Percentiles rank a stretch among this genome's conserved stretches.
These are phyloP conservation scores for Oxytropis ochrocephala DNA, from an alignment of 306 rosid species.

Conservation along the genomic window DNA sequence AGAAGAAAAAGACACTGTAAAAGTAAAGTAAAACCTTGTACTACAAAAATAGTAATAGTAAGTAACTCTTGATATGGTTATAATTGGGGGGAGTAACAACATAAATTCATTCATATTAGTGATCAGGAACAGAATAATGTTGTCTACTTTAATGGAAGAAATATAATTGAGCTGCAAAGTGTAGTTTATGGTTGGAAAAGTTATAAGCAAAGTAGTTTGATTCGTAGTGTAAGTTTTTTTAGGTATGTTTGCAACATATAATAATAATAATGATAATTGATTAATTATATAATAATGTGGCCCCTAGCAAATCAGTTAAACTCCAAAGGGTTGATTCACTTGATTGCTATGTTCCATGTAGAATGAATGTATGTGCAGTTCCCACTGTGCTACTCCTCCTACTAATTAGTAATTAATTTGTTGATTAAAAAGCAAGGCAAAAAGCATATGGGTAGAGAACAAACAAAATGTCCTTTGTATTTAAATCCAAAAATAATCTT, in stretches of 20 bases:
- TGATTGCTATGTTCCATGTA: constrained; percentile 36
- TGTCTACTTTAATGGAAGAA: constrained; percentile 38
- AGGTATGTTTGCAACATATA: constrained; percentile 26
- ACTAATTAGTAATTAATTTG: constrained; percentile 13
- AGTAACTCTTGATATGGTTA: not conserved
- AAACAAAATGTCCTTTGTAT: constrained; percentile 23
- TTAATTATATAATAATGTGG: constrained; percentile 26
- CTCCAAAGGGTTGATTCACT: constrained; percentile 19
- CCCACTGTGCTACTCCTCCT: constrained; percentile 25
- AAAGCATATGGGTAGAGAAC: constrained; percentile 29
- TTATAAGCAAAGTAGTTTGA: constrained; percentile 49
- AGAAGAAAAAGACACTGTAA: constrained; percentile 19
- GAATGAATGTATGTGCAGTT: constrained; percentile 31
- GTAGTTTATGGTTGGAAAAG: constrained; percentile 42
- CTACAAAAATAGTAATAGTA: constrained; percentile 7
- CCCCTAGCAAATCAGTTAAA: constrained; percentile 26
- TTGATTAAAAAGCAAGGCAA: constrained; percentile 36
- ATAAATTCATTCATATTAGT: constrained; percentile 18
- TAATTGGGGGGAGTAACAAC: constrained; percentile 15
- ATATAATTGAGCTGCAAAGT: constrained; percentile 26
- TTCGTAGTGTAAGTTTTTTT: constrained; percentile 6
- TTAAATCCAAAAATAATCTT: constrained; percentile 17
- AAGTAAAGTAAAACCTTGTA: constrained; percentile 26
- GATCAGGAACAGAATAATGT: constrained; percentile 23
- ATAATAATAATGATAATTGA: constrained; percentile 42